Conservation (phyloP, 768 basidiomycete genomes). For the Filobasidium wieringae region DNA sequence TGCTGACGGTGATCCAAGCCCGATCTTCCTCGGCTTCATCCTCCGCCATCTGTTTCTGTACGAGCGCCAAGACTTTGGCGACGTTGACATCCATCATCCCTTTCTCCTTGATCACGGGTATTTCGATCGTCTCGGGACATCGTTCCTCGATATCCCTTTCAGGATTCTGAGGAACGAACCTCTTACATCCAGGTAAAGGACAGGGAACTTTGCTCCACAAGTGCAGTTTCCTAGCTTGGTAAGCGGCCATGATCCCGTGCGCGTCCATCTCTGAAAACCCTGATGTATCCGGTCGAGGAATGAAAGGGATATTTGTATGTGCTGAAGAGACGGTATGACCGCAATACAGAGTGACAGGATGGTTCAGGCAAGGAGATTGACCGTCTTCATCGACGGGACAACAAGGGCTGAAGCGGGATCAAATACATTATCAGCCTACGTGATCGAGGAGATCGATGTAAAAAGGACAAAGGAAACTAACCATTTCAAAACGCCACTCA, state of each 20-base stretch:
- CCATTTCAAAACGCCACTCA: constrained; percentile 25
- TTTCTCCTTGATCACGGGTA: neutral
- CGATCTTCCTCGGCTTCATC: neutral
- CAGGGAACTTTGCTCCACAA: constrained; percentile 32
- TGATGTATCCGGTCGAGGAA: constrained; percentile 39
- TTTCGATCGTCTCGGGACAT: neutral
- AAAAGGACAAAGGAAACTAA: constrained; percentile 12
- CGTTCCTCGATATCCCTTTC: neutral
- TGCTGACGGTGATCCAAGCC: neutral
- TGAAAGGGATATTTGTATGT: constrained; percentile 42
- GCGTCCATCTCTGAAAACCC: constrained; percentile 29
- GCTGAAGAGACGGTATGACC: constrained; percentile 66
- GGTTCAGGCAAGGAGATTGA: constrained; percentile 36
- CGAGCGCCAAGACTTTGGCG: constrained; percentile 28
- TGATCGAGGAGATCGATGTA: neutral
- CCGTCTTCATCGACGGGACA: constrained; percentile 22
- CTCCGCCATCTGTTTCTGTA: constrained; percentile 20
- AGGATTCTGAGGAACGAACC: constrained; percentile 5
- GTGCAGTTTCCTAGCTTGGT: constrained; percentile 17
- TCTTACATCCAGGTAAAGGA: constrained; percentile 32
- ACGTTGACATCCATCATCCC: constrained; percentile 22
- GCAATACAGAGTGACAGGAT: constrained; percentile 57
- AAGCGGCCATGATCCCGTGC: constrained; percentile 15
- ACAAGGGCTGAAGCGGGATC: constrained; percentile 21
- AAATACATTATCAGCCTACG: neutral